Evolutionary conservation across 2,329 filamentous ascomycete species (phyloP).

Genomic region (Amphichorda felina): DNA sequence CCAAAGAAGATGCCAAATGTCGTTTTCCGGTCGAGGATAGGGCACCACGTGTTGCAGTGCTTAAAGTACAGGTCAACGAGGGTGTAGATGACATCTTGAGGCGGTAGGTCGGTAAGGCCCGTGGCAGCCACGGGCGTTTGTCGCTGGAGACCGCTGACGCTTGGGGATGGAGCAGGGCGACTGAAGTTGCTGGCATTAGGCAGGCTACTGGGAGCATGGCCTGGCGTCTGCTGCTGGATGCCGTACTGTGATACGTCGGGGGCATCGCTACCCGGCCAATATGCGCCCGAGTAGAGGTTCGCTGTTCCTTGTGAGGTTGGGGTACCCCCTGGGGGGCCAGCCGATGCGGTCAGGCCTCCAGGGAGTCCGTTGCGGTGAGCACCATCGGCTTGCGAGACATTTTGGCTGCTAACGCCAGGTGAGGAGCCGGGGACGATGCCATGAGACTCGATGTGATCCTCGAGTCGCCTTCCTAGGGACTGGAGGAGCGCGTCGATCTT

Average conservation of each 20-base stretch:
- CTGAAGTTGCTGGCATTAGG: neutral
- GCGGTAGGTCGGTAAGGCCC: conserved; percentile 35
- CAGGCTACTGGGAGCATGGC: neutral
- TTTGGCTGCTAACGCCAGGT: conserved; percentile 23
- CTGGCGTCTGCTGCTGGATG: too few species aligned
- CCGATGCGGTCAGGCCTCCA: neutral
- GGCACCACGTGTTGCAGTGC: conserved; percentile 49
- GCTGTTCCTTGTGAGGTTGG: conserved; percentile 4
- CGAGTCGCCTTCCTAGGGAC: conserved; percentile 26
- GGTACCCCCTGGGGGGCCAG: conserved; percentile 3
- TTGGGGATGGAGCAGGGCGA: neutral
- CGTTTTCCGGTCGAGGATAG: conserved; percentile 29
- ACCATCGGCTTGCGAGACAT: conserved; percentile 12
- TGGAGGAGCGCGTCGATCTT: conserved; percentile 35
- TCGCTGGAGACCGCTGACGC: neutral
- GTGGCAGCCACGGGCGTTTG: neutral
- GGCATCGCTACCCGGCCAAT: conserved; percentile 5
- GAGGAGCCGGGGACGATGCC: conserved; percentile 17
- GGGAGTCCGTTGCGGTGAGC: neutral
- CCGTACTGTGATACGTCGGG: conserved; percentile 4
- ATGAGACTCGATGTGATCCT: conserved; percentile 25
- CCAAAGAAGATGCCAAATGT: conserved; percentile 27
- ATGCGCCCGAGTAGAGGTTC: neutral
- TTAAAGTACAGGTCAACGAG: conserved; percentile 52
- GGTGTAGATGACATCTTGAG: conserved; percentile 47